Base-by-base conservation (phyloP, 31 red algal species). In the Endocladia muricata region DNA sequence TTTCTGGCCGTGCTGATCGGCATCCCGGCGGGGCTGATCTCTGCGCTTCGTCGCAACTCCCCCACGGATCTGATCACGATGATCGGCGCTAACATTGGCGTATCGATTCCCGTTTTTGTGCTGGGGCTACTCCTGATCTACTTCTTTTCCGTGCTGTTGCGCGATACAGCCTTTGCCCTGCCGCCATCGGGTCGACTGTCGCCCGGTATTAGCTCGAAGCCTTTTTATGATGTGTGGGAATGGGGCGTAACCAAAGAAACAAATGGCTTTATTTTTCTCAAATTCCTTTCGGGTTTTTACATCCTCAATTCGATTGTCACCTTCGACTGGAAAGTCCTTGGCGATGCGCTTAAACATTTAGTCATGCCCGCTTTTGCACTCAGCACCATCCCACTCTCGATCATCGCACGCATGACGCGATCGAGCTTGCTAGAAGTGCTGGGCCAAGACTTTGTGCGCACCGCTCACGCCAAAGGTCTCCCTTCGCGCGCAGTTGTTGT, bases 311-410 rank as follows among this genome's bases (percentile, higher is more conserved):
- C 60, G 60, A 11, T 64, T 17, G 11, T 64, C 11, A 13, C 17
- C 11, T 11, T 11, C 13, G 26, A 30, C 26, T 17, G 15, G n/a
- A 28, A 13, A 17, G 26, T 11, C 26, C 11, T 64, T 17, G 11
- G 60, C n/a, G 60, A 64, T 64, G 60, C 26, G n/a, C 25, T 64
- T 17, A 64, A 11, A 11, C 60, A 64, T 64, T 23, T 64, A 23
- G 60, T 30, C 17, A 11, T 64, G 11, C 60, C 60, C 26, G 60
- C 26, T 28, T 17, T 30, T 11, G 25, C 26, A 11, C 15, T 64
- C 11, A 13, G 15, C 11, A 13, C 25, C 11, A 21, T 21, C 26
- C 60, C 60, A 11, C 11, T 64, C 11, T 11, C 15, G 13, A 11
- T 64, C 13, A 28, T 23, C 17, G 11, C 26, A 17, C 13, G 60